Conservation (phyloP, 352 stramenopile species). For the Phytophthora litchii region DNA sequence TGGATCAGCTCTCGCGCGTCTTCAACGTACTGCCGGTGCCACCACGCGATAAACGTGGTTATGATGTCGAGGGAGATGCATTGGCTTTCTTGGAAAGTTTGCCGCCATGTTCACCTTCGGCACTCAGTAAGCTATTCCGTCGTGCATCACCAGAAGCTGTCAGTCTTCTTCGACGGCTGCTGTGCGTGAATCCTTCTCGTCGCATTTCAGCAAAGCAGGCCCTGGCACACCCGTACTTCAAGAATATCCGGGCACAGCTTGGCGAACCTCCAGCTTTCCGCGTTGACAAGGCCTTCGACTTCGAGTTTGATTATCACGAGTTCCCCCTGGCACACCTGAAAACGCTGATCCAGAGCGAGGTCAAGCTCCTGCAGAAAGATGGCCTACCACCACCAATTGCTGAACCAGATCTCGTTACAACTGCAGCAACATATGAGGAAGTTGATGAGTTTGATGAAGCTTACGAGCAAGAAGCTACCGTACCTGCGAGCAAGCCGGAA, state of each 20-base stretch:
- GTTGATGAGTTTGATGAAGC: background rate
- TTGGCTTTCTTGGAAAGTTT: slow-evolving; percentile 80
- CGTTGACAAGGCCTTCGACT: slow-evolving; percentile 75
- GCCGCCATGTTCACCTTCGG: slow-evolving; percentile 69
- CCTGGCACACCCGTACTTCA: slow-evolving; percentile 93
- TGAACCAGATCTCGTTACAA: slow-evolving; percentile 1
- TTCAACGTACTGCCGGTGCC: slow-evolving; percentile 78
- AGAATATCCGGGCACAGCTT: slow-evolving; percentile 69
- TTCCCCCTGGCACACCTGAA: slow-evolving; percentile 63
- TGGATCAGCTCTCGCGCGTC: slow-evolving; percentile 80
- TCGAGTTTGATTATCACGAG: slow-evolving; percentile 85
- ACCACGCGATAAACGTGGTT: slow-evolving; percentile 73
- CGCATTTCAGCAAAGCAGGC: slow-evolving; percentile 90
- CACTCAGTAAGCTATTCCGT: slow-evolving; percentile 72
- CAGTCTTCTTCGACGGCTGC: slow-evolving; percentile 61
- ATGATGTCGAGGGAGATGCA: slow-evolving; percentile 75
- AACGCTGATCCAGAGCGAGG: slow-evolving; percentile 79
- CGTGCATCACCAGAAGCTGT: slow-evolving; percentile 71
- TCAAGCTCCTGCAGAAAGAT: slow-evolving; percentile 69
- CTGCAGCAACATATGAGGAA: slow-evolving; percentile 4
- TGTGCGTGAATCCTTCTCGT: slow-evolving; percentile 92
- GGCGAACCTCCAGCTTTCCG: slow-evolving; percentile 72
- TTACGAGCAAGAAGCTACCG: slow-evolving; percentile 6
- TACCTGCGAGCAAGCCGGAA: slow-evolving; percentile 1
- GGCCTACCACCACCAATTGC: slow-evolving; percentile 21